phyloP scores from a whole-genome alignment of 495 filamentous ascomycete species.

The Pseudevernia furfuracea region DNA sequence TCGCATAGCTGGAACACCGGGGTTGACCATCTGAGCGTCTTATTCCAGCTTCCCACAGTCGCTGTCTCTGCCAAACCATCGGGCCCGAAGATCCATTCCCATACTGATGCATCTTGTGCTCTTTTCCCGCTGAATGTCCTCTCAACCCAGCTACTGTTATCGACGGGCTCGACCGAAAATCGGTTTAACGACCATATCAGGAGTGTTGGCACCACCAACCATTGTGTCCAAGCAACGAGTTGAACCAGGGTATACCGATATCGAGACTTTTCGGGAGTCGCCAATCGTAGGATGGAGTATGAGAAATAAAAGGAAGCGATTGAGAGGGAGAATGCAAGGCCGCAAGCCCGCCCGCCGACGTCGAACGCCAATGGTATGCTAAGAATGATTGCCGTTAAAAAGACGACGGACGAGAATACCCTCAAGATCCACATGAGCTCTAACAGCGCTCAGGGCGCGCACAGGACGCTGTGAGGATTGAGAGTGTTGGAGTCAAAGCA shows the following conservation, averaged over 20 bases:
- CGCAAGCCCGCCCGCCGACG: conserved; percentile 89
- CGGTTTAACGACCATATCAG: conserved; percentile 91
- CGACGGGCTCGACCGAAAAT: conserved; percentile 79
- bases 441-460: conserved; percentile 20
- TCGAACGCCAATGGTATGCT: conserved; percentile 87
- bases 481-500: neutral
- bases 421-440: conserved; percentile 62
- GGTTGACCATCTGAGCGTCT: conserved; percentile 82
- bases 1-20: conserved; percentile 90
- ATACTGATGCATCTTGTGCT: conserved; percentile 54
- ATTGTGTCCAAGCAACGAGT: conserved; percentile 66
- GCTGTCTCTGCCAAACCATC: conserved; percentile 69
- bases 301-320: conserved; percentile 84
- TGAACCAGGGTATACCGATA: conserved; percentile 59
- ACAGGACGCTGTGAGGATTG: neutral
- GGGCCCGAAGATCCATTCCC: conserved; percentile 77
- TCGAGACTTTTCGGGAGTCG: conserved; percentile 71
- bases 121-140: conserved; percentile 65
- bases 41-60: conserved; percentile 83
- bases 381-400: conserved; percentile 80
- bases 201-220: conserved; percentile 70
- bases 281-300: conserved; percentile 70
- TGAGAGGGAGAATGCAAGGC: conserved; percentile 82
- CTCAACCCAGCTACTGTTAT: conserved; percentile 65
- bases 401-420: conserved; percentile 63